Evolutionary conservation across 352 stramenopile species (phyloP).

Genomic region (Phytophthora europaea): DNA sequence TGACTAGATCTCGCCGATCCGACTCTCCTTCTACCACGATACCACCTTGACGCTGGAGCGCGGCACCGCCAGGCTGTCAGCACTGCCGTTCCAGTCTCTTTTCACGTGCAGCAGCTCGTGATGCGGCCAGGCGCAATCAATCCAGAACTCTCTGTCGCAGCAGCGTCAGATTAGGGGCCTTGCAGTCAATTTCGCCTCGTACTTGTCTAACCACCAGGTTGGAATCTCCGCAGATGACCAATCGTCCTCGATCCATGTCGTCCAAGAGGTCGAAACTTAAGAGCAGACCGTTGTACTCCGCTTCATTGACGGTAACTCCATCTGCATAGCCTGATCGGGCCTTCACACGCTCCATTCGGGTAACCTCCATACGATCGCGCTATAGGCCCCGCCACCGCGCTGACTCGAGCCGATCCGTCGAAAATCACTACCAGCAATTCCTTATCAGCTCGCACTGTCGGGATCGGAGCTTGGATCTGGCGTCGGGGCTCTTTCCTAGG

Average conservation of each 20-base stretch:
- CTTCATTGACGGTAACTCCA: not conserved
- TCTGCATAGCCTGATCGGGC: not conserved
- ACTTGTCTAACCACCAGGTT: slow-evolving; percentile 8
- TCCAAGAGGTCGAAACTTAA: not conserved
- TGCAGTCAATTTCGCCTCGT: slow-evolving; percentile 18
- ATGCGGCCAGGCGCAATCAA: not conserved
- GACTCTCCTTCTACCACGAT: not conserved
- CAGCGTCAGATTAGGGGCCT: not conserved
- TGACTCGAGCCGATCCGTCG: slow-evolving; percentile 4
- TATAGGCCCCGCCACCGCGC: not conserved
- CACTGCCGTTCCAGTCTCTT: slow-evolving; percentile 8
- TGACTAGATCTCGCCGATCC: slow-evolving; percentile 4
- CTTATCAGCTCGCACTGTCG: not conserved
- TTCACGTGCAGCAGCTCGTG: slow-evolving; percentile 12
- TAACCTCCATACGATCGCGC: slow-evolving; percentile 8
- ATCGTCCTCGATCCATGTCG: not conserved
- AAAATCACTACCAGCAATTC: not conserved
- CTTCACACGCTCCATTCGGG: not conserved
- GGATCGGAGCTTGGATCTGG: not conserved
- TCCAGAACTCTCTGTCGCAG: slow-evolving; percentile 1
- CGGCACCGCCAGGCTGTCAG: slow-evolving; percentile 5
- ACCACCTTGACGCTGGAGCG: not conserved
- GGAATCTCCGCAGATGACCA: slow-evolving; percentile 10
- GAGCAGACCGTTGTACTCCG: not conserved
- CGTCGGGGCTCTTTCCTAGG: not conserved